Evolutionary conservation across 148 eudicot genomes (phyloP), one percentile per base, ranked within the genome.

Genomic region (Rhododendron kiyosumense): DNA sequence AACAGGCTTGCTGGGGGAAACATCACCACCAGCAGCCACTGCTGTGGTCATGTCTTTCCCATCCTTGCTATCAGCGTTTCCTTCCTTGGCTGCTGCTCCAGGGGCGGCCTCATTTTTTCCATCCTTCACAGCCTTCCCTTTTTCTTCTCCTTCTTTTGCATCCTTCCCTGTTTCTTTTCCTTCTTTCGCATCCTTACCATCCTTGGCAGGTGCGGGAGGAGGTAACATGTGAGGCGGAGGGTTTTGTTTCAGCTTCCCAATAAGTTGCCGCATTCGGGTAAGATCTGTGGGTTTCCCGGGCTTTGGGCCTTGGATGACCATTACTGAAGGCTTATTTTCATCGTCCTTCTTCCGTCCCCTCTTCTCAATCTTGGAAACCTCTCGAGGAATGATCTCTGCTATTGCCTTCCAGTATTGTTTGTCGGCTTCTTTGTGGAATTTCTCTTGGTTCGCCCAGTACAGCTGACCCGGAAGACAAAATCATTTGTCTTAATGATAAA

Each of bases 231-330:
- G 93, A 61, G 90, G 87, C 8, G 93, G 93, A 43, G 92, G 92
- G 7, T 79, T 90, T 84, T 84, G 87, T 54, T 54, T 54, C 85
- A 92, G 84, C 87, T 92, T 92, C 85, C 76, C 22, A 17, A 90
- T 81, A 32, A 92, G 61, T 46, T 92, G 92, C 14, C 91, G 77
- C 92, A 92, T 87, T 45, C 93, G 87, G 18, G 88, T 63, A 84
- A 92, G 89, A 79, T 92, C 92, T 4, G 93, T 92, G 22, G 93
- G 93, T 85, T 92, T 92, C 22, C 93, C 93, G 4, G 93, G 93
- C 87, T 92, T 92, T 32, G 93, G 93, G 13, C 93, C 93, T 52
- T 92, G 90, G 85, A 92, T 73, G n/a, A 92, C 89, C 17, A 77
- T 45, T 85, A 92, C 75, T 48, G 89, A 87, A 51, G 92, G 87